A percentile compares a stretch with the other conserved stretches of the same genome.
Conservation (phyloP, 83 land plant species). For the Picea mariana region DNA sequence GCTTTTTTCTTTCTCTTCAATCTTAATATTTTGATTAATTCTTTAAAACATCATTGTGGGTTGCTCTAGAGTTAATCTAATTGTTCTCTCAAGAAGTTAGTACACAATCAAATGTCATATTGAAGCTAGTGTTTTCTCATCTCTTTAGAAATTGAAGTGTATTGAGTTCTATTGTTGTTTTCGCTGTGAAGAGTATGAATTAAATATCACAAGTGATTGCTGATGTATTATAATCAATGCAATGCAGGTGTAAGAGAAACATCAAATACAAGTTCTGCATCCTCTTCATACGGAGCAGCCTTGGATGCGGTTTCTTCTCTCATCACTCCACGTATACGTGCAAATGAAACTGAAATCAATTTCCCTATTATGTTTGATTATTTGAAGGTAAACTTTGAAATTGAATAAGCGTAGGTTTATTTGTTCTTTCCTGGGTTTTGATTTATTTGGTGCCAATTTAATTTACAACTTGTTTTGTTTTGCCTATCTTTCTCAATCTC, state of each 20-base stretch:
- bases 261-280: neutral
- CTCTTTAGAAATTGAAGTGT: neutral
- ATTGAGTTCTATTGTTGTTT: neutral
- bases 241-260: neutral
- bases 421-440: neutral
- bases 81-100: neutral
- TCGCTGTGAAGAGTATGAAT: neutral
- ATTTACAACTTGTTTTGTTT: neutral
- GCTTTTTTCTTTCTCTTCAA: no score
- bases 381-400: conserved; percentile 46
- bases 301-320: conserved; percentile 67
- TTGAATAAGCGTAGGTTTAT: neutral
- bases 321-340: conserved; percentile 63
- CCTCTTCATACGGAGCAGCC: conserved; percentile 47
- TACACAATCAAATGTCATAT: conserved; percentile 2
- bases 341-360: conserved; percentile 49
- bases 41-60: neutral
- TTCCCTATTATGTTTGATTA: conserved; percentile 63
- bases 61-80: neutral
- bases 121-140: neutral
- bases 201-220: no score
- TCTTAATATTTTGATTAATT: no score
- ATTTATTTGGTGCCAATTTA: neutral
- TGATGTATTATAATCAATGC: neutral
- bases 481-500: neutral